A percentile compares a stretch with the other conserved stretches of the same genome.
Evolutionary conservation across 129 eudicot species (phyloP).

Genomic region (Saussurea involucrata): DNA sequence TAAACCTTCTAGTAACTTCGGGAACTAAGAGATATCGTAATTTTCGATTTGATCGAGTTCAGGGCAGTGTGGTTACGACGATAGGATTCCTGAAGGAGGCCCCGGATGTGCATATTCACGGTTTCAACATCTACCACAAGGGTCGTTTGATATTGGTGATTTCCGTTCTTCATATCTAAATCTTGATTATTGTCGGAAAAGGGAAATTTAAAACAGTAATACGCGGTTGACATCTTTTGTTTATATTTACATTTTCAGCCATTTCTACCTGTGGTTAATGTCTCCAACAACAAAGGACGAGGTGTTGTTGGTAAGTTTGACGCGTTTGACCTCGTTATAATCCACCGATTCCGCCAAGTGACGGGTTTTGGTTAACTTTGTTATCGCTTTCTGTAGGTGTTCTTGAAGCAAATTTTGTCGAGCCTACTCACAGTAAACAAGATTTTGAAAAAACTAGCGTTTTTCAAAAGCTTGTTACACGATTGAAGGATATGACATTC

Average conservation of each 20-base stretch:
- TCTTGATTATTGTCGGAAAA: not conserved
- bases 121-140: constrained; percentile 54
- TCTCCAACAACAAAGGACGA: constrained; percentile 19
- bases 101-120: constrained; percentile 49
- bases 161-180: not conserved
- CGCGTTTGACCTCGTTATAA: not conserved
- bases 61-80: constrained; percentile 41
- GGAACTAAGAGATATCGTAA: not conserved
- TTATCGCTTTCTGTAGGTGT: constrained; percentile 36
- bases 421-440: constrained; percentile 66
- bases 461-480: constrained; percentile 55
- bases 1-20: not conserved
- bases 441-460: constrained; percentile 65
- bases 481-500: constrained; percentile 53
- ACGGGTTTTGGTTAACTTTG: constrained; percentile 3
- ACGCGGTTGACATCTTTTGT: not conserved
- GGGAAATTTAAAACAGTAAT: not conserved
- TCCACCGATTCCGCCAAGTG: not conserved
- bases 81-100: constrained; percentile 61
- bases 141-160: constrained; percentile 52
- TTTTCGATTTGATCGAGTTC: constrained; percentile 1
- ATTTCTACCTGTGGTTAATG: constrained; percentile 27
- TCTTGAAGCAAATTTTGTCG: constrained; percentile 57
- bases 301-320: constrained; percentile 42
- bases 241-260: constrained; percentile 30